Percentiles rank a stretch among this genome's conserved stretches.
phyloP scores from a whole-genome alignment of 2,329 filamentous ascomycete genomes.

The Ophiostoma ips region DNA sequence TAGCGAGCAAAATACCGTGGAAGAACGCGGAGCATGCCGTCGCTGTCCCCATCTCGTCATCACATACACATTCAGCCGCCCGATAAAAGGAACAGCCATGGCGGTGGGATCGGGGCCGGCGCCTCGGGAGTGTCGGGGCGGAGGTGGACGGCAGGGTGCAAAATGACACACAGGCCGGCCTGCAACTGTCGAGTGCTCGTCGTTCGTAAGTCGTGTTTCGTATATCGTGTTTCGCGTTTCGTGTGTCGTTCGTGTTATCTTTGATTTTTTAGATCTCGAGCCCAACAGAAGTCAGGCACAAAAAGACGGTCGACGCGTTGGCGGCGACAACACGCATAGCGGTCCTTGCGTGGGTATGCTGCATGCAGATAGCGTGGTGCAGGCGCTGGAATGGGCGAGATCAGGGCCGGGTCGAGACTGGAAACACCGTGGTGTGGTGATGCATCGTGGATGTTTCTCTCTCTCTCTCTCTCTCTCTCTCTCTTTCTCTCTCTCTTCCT shows the following conservation, averaged over 20 bases:
- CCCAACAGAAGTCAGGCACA: not conserved
- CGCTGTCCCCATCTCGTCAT: too few relatives aligned
- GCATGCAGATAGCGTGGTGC: not conserved
- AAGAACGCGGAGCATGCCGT: not conserved
- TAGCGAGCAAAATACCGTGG: conserved; percentile 1
- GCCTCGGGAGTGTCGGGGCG: too few relatives aligned
- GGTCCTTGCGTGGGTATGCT: not conserved
- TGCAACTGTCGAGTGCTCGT: too few relatives aligned
- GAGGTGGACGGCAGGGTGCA: too few relatives aligned
- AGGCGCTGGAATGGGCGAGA: not conserved
- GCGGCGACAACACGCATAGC: not conserved
- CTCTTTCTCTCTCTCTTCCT: too few relatives aligned
- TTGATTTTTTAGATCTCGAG: too few relatives aligned
- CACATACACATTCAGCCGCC: conserved; percentile 37
- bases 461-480: too few relatives aligned
- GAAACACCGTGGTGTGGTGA: not conserved
- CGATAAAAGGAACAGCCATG: conserved; percentile 40
- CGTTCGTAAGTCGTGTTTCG: too few relatives aligned
- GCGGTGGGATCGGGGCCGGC: too few relatives aligned
- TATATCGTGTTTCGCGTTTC: too few relatives aligned
- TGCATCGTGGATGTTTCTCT: not conserved
- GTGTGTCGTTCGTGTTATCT: too few relatives aligned
- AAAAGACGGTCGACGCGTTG: not conserved
- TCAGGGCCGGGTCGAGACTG: not conserved
- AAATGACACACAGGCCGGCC: too few relatives aligned